Conservation (phyloP, 352 stramenopile species). For the Pythium grandisporangium region DNA sequence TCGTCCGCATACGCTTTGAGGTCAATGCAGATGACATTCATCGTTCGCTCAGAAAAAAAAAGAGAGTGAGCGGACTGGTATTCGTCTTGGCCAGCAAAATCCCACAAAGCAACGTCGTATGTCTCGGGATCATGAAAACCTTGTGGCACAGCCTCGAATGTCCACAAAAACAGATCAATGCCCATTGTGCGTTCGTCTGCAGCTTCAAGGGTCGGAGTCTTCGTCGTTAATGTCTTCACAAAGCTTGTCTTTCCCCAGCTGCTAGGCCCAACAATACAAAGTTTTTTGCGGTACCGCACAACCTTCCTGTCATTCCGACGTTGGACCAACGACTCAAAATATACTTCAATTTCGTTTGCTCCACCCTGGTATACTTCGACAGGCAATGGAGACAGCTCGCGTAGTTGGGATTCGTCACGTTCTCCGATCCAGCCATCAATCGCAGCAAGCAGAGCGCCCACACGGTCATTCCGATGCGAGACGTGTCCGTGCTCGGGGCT, state of each 20-base stretch:
- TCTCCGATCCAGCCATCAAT: no score
- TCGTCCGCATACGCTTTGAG: background rate
- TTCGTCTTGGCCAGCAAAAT: conserved; percentile 1
- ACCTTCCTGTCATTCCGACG: no score
- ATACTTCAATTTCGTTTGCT: background rate
- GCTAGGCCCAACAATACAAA: background rate
- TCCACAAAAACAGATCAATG: background rate
- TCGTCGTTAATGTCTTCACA: background rate
- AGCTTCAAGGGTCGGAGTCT: background rate
- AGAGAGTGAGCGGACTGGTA: background rate
- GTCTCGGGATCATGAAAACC: background rate
- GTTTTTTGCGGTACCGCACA: background rate
- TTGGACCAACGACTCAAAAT: background rate
- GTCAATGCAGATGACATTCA: conserved; percentile 3
- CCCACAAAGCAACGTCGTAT: background rate
- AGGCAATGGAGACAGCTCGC: no score
- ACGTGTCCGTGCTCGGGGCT: no score
- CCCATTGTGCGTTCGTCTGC: background rate
- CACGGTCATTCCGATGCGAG: no score
- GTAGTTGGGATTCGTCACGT: no score
- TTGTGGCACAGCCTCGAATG: background rate
- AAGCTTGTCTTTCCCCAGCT: conserved; percentile 1
- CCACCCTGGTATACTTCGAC: background rate
- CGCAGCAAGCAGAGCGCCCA: no score
- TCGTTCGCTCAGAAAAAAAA: background rate